Evolutionary conservation across 2,329 filamentous ascomycete species (phyloP).

Genomic region (Neofusicoccum laricinum): DNA sequence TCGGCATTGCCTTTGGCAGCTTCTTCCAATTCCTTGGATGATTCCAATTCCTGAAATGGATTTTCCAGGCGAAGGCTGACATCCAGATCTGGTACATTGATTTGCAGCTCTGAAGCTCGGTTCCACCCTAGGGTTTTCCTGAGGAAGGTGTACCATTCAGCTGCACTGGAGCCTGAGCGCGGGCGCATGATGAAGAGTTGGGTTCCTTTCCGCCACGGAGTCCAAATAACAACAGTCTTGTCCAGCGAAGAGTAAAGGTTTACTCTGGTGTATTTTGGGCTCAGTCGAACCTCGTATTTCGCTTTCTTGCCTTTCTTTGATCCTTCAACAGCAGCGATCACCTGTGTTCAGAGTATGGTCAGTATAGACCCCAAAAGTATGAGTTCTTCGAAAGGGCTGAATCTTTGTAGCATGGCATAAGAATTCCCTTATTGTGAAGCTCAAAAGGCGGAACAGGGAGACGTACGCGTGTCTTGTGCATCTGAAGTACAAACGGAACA

Average conservation of each 20-base stretch:
- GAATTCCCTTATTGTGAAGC: too few species aligned
- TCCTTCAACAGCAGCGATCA: constrained; percentile 60
- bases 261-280: constrained; percentile 52
- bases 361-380: not conserved
- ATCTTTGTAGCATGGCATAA: too few species aligned
- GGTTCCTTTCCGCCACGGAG: constrained; percentile 52
- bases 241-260: constrained; percentile 66
- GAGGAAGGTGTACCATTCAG: constrained; percentile 69
- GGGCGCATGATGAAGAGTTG: constrained; percentile 62
- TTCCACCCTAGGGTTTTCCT: constrained; percentile 58
- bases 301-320: constrained; percentile 52
- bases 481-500: constrained; percentile 55
- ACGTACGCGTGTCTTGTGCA: constrained; percentile 57
- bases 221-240: constrained; percentile 65
- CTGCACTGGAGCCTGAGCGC: constrained; percentile 58
- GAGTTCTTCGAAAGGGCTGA: too few species aligned
- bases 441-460: not conserved
- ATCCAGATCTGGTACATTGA: constrained; percentile 62
- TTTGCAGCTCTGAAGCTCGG: constrained; percentile 54
- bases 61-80: constrained; percentile 58
- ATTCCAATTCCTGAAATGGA: constrained; percentile 56
- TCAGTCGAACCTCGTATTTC: constrained; percentile 57
- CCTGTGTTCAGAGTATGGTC: constrained; percentile 23
- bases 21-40: constrained; percentile 39
- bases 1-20: constrained; percentile 44